These are phyloP conservation scores for Ascochyta rabiei DNA, from an alignment of 2,329 filamentous ascomycete species.

Conservation along the genomic window DNA sequence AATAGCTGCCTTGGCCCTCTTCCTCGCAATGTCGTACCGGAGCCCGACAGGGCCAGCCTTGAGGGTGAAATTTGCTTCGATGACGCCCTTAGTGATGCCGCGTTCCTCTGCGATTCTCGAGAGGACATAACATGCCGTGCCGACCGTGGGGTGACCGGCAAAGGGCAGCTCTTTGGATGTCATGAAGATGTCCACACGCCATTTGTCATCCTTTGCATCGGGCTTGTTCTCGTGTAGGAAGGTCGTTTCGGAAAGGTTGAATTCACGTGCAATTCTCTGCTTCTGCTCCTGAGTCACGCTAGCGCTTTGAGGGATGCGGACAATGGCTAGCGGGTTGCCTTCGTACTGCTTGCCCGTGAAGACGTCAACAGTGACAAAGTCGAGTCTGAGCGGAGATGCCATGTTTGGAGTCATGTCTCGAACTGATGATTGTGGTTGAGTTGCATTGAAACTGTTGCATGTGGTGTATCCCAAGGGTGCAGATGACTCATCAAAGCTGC, in stretches of 20 bases:
- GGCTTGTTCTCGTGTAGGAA: constrained; percentile 55
- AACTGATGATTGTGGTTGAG: not conserved
- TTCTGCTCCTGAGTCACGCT: constrained; percentile 56
- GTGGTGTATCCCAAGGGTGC: not conserved
- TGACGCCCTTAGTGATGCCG: constrained; percentile 24
- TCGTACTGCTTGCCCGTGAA: constrained; percentile 56
- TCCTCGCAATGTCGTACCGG: constrained; percentile 48
- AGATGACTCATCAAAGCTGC: constrained; percentile 14
- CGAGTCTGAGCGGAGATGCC: constrained; percentile 28
- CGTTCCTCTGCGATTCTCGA: constrained; percentile 34
- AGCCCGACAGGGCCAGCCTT: constrained; percentile 55
- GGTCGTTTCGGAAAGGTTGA: constrained; percentile 64
- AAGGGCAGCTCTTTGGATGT: constrained; percentile 60
- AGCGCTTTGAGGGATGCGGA: constrained; percentile 51
- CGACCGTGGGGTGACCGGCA: constrained; percentile 63
- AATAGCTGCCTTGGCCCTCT: constrained; percentile 65
- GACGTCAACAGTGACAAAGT: constrained; percentile 53
- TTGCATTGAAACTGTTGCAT: not conserved
- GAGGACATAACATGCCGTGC: constrained; percentile 58
- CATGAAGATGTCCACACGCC: constrained; percentile 62
- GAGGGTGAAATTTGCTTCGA: constrained; percentile 49
- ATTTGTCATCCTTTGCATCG: constrained; percentile 34
- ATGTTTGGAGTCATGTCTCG: constrained; percentile 7
- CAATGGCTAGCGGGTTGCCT: constrained; percentile 64
- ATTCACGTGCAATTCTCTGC: constrained; percentile 61